phyloP scores from a whole-genome alignment of 345 rosid genomes.

The Camelina hispida region DNA sequence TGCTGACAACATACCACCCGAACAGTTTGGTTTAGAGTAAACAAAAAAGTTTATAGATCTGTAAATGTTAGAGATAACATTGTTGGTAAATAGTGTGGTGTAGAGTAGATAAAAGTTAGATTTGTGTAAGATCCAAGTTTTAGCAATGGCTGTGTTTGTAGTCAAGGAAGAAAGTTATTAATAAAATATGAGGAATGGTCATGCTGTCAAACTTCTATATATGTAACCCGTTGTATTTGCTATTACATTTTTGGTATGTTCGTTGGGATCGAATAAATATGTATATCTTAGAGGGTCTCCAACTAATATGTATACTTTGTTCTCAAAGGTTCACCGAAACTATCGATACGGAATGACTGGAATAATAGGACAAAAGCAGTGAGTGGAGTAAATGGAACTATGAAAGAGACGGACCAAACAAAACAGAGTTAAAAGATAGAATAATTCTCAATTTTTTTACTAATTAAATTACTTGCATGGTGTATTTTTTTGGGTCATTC shows the following conservation, averaged over 20 bases:
- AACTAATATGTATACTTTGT: neutral
- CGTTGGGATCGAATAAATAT: neutral
- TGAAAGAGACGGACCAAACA: neutral
- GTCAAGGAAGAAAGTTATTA: neutral
- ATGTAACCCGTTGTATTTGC: neutral
- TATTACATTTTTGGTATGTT: neutral
- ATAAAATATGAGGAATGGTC: neutral
- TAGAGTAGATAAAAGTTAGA: neutral
- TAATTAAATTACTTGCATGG: neutral
- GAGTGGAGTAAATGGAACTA: neutral
- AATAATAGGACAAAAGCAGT: neutral
- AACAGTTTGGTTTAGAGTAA: conserved; percentile 1
- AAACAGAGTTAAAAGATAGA: neutral
- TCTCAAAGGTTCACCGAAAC: neutral
- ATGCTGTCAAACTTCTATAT: neutral
- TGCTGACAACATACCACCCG: neutral
- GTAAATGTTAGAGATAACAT: neutral
- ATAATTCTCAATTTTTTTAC: neutral
- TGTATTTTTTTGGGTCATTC: too few species aligned
- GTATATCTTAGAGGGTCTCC: neutral
- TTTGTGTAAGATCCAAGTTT: neutral
- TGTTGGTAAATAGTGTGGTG: neutral
- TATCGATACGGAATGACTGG: neutral
- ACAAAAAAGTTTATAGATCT: neutral
- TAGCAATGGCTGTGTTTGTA: neutral